Percentiles rank a stretch among this genome's conserved stretches.
Evolutionary conservation across 2,329 filamentous ascomycete species (phyloP).

Genomic region (Talaromyces sp.): DNA sequence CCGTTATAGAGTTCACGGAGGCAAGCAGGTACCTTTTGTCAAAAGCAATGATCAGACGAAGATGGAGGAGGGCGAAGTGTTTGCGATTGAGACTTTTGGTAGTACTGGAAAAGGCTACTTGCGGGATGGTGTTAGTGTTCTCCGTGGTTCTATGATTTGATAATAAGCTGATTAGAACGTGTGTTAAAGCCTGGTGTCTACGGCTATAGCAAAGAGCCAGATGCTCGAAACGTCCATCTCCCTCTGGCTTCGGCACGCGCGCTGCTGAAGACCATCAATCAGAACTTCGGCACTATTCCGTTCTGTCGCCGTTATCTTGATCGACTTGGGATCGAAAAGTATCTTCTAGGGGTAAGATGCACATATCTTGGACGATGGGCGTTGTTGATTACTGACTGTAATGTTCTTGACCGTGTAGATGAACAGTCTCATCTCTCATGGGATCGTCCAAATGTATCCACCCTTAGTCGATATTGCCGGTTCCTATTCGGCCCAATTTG

Average conservation of each 20-base stretch:
- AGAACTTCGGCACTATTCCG: conserved; percentile 58
- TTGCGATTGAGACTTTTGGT: conserved; percentile 57
- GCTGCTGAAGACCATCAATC: conserved; percentile 54
- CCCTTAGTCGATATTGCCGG: conserved; percentile 56
- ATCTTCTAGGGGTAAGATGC: conserved; percentile 51
- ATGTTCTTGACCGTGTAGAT: conserved; percentile 37
- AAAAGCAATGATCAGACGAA: conserved; percentile 47
- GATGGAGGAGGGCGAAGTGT: conserved; percentile 57
- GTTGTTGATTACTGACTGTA: neutral
- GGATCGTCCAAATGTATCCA: conserved; percentile 53
- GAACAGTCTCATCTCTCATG: conserved; percentile 53
- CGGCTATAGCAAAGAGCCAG: conserved; percentile 45
- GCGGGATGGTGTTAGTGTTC: conserved; percentile 41
- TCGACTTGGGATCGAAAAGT: conserved; percentile 56
- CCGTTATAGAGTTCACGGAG: conserved; percentile 53
- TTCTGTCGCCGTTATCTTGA: conserved; percentile 61
- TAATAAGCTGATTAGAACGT: conserved; percentile 15
- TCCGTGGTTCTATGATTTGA: neutral
- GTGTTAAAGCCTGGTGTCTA: conserved; percentile 47
- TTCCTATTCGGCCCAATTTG: conserved; percentile 61
- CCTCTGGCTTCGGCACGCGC: conserved; percentile 51
- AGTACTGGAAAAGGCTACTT: conserved; percentile 49
- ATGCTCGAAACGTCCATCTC: conserved; percentile 37
- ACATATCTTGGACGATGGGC: neutral
- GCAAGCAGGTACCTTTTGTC: conserved; percentile 52